Evolutionary conservation across 2,329 filamentous ascomycete genomes (phyloP).

Genomic region (Microdochium bolleyi): DNA sequence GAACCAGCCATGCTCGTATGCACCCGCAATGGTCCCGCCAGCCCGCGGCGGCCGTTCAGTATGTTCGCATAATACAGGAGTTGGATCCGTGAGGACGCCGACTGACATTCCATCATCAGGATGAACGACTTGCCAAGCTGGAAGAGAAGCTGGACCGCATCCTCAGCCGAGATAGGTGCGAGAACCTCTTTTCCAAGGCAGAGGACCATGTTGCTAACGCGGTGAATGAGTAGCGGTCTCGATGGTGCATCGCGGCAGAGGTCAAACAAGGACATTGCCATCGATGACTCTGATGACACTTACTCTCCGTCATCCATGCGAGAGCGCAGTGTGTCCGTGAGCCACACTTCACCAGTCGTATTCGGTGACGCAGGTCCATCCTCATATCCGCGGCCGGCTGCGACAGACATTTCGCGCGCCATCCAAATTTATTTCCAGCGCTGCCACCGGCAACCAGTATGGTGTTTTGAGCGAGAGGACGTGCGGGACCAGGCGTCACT

Average conservation of each 20-base stretch:
- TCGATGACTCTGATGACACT: slow-evolving; percentile 20
- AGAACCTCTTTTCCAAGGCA: slow-evolving; percentile 4
- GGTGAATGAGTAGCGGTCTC: background rate
- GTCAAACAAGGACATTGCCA: background rate
- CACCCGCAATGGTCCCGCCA: slow-evolving; percentile 22
- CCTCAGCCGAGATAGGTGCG: slow-evolving; percentile 30
- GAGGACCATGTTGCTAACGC: slow-evolving; percentile 17
- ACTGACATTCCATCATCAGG: slow-evolving; percentile 19
- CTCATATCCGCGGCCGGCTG: background rate
- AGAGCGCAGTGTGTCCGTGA: slow-evolving; percentile 12
- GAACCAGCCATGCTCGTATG: slow-evolving; percentile 36
- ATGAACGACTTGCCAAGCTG: slow-evolving; percentile 39
- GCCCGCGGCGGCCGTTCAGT: slow-evolving; percentile 35
- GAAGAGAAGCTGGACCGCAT: slow-evolving; percentile 45
- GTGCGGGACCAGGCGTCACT: slow-evolving; percentile 23
- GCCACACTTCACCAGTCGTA: slow-evolving; percentile 13
- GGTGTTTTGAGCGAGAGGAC: slow-evolving; percentile 35
- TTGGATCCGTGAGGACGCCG: background rate
- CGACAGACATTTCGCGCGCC: slow-evolving; percentile 23
- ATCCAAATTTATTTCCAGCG: slow-evolving; percentile 32
- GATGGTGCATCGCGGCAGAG: background rate
- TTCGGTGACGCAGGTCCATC: slow-evolving; percentile 7
- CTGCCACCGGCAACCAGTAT: slow-evolving; percentile 34
- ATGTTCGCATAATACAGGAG: slow-evolving; percentile 11
- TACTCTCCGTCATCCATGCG: slow-evolving; percentile 20